phyloP scores from a whole-genome alignment of 108 stramenopile genomes.

The Cyclostephanos tholiformis region DNA sequence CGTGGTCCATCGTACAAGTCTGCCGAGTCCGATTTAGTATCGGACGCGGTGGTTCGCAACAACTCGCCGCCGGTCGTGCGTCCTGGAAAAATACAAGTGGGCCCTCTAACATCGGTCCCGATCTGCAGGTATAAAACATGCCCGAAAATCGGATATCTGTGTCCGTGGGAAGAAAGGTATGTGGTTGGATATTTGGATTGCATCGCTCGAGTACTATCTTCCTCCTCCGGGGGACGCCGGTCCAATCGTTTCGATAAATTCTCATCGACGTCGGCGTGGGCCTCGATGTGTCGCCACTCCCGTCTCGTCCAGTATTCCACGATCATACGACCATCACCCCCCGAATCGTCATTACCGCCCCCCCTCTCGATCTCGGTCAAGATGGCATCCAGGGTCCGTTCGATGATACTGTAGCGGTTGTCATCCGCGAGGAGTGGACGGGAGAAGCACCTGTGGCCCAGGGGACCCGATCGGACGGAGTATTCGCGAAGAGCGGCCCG shows the following conservation, averaged over 20 bases:
- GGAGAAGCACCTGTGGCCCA: constrained; percentile 46
- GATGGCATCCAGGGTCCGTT: constrained; percentile 50
- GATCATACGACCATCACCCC: constrained; percentile 11
- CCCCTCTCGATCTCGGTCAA: constrained; percentile 42
- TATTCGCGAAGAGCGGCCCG: constrained; percentile 32
- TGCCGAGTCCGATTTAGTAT: neutral
- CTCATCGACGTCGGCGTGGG: constrained; percentile 84
- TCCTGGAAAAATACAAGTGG: constrained; percentile 70
- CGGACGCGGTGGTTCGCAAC: constrained; percentile 8
- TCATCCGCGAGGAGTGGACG: constrained; percentile 31
- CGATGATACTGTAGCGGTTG: constrained; percentile 31
- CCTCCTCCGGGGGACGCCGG: constrained; percentile 6
- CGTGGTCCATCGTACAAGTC: too few relatives aligned
- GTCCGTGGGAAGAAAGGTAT: constrained; percentile 19
- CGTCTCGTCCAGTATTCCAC: constrained; percentile 81
- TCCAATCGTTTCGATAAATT: constrained; percentile 56
- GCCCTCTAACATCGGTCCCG: constrained; percentile 65
- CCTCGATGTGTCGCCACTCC: constrained; percentile 76
- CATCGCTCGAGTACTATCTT: too few relatives aligned
- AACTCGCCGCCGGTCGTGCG: constrained; percentile 63
- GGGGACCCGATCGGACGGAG: constrained; percentile 29
- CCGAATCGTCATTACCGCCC: too few relatives aligned
- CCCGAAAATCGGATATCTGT: constrained; percentile 65
- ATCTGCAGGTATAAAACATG: constrained; percentile 78
- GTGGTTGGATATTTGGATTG: constrained; percentile 37